Evolutionary conservation across 306 rosid species (phyloP), one percentile per base, ranked within the genome.

Genomic region (Styphnolobium japonicum): DNA sequence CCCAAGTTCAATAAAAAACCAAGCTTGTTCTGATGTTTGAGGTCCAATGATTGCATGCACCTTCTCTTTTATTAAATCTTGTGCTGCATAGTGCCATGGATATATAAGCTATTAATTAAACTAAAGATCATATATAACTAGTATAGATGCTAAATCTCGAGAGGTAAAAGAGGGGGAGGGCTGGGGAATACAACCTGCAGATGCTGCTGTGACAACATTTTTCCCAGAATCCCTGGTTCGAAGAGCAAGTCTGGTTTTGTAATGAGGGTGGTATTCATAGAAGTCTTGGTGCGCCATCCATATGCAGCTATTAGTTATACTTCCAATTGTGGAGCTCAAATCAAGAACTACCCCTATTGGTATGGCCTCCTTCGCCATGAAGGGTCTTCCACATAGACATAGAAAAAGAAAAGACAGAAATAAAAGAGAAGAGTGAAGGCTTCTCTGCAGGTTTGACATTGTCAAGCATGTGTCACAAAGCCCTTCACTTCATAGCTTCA

Each of bases 1-100:
- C 3, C 88, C 88, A 0, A 85, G 71, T 66, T 67, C 70, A 12
- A 67, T 69, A 14, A 78, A 49, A 52, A 73, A 67, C 18, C 51
- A 66, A 1, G 88, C 88, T 75, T 85, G 81, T 49, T 57, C 53
- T 34, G 86, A 81, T 1, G 23, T 60, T 61, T 67, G 71, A 18
- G 88, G 85, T 23, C 85, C 85, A 16, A 81, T 42, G 21, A 85
- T 77, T 36, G 88, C 88, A 1, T 42, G 74, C 37, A 81, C 86
- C 10, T 42, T 51, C 46, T 49, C 67, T 0, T 60, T 14, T 6
- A 78, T 79, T 31, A 85, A 45, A 7, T 42, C 43, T 10, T 16
- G n/a, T 1, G 80, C 84, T 82, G 84, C 56, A 58, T 58, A 37
- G 1, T 10, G 52, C 33, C 31, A 19, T 6, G 9, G 8, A n/a